Base-by-base conservation (phyloP, 83 land plant genomes). In the Thuja plicata region DNA sequence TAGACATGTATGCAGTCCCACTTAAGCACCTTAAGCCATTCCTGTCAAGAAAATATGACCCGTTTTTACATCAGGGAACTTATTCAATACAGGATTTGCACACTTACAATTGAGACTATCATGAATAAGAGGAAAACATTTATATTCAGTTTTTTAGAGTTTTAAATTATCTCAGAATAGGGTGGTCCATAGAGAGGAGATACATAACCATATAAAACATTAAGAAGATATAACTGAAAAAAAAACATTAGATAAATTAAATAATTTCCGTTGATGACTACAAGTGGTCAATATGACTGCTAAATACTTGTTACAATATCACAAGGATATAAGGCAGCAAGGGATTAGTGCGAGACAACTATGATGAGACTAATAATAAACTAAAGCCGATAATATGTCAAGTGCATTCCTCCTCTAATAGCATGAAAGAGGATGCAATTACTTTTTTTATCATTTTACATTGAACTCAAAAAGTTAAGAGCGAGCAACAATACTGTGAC, bases 11-110 rank as follows among this genome's bases (percentile, higher is more conserved):
- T 12, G 3, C 38, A 3, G 78, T 32, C 38, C 78, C 78, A 74
- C 78, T 74, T 34, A 74, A 74, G 78, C 78, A 74, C 78, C 78
- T 74, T 34, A 74, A 74, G 78, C 78, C 78, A 34, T 74, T 74
- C 38, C 78, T 74, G 78, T 34, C 15, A 74, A 74, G 17, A 30
- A 74, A 74, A 34, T 11, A 32, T 8, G 0, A 1, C 17, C n/a
- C 38, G 32, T 27, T 13, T 30, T 0, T 74, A 19, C 15, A 34
- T 74, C 15, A 74, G 38, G 35, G 38, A 30, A 74, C n/a, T 74
- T 74, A 74, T 32, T 38, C 38, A 11, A 3, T 34, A 34, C 38
- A 34, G 17, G 37, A 74, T 74, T 30, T 74, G 17, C 38, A 74
- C 5, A 34, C 38, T 9, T 74, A 74, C 11, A 30, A 34, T 74